phyloP scores from a whole-genome alignment of 768 basidiomycete species.

The Lactarius hatsudake region DNA sequence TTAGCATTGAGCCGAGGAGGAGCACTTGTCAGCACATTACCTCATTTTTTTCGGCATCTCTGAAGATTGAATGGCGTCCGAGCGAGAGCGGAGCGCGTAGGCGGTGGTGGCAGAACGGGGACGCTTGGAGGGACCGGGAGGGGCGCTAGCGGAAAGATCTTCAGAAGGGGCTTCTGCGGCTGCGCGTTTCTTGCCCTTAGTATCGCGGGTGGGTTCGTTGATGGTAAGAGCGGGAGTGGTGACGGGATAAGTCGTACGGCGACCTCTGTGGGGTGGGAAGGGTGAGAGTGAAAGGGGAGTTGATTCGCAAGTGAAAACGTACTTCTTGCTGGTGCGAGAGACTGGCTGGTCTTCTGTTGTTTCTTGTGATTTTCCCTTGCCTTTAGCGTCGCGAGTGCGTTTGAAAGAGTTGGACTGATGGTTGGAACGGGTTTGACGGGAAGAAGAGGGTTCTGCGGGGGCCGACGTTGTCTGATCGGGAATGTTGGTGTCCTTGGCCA shows the following conservation, averaged over 20 bases:
- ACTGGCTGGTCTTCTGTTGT: conserved; percentile 51
- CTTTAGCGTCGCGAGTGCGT: conserved; percentile 25
- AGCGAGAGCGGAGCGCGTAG: conserved; percentile 68
- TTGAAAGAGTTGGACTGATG: conserved; percentile 20
- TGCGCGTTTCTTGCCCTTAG: conserved; percentile 93
- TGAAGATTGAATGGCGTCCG: conserved; percentile 39
- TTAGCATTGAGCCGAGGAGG: background rate
- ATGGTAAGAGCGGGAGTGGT: conserved; percentile 51
- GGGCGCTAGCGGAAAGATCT: conserved; percentile 48
- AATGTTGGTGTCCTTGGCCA: conserved; percentile 33
- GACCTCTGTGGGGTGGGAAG: conserved; percentile 44
- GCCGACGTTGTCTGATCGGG: conserved; percentile 24
- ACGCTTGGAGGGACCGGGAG: conserved; percentile 57
- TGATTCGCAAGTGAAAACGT: conserved; percentile 41
- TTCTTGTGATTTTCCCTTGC: conserved; percentile 69
- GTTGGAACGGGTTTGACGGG: conserved; percentile 27
- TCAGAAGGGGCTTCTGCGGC: conserved; percentile 66
- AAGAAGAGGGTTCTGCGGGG: conserved; percentile 23
- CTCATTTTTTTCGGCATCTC: conserved; percentile 78
- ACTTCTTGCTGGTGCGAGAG: conserved; percentile 18
- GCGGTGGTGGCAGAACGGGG: conserved; percentile 48
- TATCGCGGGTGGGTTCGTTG: conserved; percentile 72
- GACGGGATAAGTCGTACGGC: conserved; percentile 51
- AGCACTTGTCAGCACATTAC: conserved; percentile 35
- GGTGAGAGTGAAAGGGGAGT: conserved; percentile 19